Percentiles rank a stretch among this genome's conserved stretches.
Evolutionary conservation across 176 grass and related monocot genomes (phyloP).

Genomic region (Carex littledalei): DNA sequence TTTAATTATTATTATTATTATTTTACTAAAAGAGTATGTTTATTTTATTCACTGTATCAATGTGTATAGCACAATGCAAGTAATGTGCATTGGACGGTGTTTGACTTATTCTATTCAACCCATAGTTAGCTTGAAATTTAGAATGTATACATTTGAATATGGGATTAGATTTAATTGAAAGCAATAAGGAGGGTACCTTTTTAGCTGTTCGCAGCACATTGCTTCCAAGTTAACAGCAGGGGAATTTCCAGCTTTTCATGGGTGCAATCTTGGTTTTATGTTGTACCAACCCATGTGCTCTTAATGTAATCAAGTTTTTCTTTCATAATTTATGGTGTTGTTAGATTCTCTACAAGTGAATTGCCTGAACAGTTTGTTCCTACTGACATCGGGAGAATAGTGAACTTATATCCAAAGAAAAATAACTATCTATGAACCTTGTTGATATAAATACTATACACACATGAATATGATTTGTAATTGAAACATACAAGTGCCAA

Average conservation of each 20-base stretch:
- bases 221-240: background rate
- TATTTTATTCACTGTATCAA: constrained; percentile 1
- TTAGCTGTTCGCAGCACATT: background rate
- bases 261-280: background rate
- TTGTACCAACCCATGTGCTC: background rate
- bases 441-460: background rate
- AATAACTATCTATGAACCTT: background rate
- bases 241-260: background rate
- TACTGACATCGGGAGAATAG: background rate
- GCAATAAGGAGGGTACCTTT: background rate
- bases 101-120: background rate
- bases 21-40: background rate
- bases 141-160: background rate
- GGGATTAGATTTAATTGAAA: background rate
- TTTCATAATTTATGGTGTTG: background rate
- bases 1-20: background rate
- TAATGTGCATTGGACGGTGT: background rate
- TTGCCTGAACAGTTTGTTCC: background rate
- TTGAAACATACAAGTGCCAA: background rate
- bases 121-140: background rate
- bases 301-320: no score
- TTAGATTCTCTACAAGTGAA: background rate
- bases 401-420: background rate
- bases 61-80: background rate
- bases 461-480: background rate